Evolutionary conservation across 305 asterid genomes (phyloP).

Genomic region (Stenogyne calaminthoides): DNA sequence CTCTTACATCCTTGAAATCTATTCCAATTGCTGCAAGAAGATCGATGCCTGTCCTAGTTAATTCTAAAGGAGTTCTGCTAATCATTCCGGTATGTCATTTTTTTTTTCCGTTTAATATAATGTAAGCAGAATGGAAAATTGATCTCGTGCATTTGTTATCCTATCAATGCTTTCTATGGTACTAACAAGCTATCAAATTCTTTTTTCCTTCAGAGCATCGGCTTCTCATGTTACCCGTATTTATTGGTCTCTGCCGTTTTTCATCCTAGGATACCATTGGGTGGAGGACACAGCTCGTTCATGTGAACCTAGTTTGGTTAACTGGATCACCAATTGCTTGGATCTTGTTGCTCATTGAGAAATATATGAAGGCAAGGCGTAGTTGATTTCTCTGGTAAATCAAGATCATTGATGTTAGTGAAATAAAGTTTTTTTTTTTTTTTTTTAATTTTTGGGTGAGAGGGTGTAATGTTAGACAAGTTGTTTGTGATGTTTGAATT

Average conservation of each 20-base stretch:
- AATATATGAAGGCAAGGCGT: background rate
- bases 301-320: slow-evolving; percentile 34
- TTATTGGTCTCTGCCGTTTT: slow-evolving; percentile 55
- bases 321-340: background rate
- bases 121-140: background rate
- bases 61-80: slow-evolving; percentile 59
- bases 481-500: too few species aligned
- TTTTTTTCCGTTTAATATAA: slow-evolving; percentile 3
- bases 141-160: background rate
- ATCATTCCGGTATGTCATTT: slow-evolving; percentile 66
- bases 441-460: too few species aligned
- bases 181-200: slow-evolving; percentile 8
- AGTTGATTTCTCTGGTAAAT: background rate
- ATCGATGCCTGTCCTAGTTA: slow-evolving; percentile 72
- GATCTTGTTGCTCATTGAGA: background rate
- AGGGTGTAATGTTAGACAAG: too few species aligned
- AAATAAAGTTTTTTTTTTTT: too few species aligned
- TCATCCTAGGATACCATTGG: slow-evolving; percentile 71
- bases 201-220: slow-evolving; percentile 55
- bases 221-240: slow-evolving; percentile 66
- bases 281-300: slow-evolving; percentile 78
- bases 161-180: background rate
- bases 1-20: slow-evolving; percentile 58
- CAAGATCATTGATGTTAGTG: background rate
- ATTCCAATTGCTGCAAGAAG: slow-evolving; percentile 87